Percentiles rank a stretch among this genome's conserved stretches.
phyloP scores from a whole-genome alignment of 192 early-diverging fungal species.

The Funneliformis geosporum region DNA sequence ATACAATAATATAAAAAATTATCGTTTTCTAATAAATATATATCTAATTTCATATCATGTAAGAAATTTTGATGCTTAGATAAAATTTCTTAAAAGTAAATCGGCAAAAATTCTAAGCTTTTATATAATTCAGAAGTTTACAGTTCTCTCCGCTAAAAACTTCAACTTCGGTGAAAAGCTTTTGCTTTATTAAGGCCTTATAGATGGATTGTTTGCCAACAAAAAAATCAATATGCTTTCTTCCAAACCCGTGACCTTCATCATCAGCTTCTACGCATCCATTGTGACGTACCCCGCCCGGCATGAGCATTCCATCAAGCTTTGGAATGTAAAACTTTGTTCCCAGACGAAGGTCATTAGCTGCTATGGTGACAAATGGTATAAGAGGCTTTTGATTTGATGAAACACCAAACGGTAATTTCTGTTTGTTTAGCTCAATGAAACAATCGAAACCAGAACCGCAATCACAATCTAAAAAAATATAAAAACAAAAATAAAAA shows the following conservation, averaged over 20 bases:
- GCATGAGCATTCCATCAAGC: conserved; percentile 36
- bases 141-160: not conserved
- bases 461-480: conserved; percentile 15
- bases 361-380: conserved; percentile 46
- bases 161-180: not conserved
- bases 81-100: too few relatives aligned
- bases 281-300: conserved; percentile 45
- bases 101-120: too few relatives aligned
- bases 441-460: conserved; percentile 18
- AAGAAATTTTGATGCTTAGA: too few relatives aligned
- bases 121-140: not conserved
- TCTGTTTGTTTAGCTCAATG: not conserved
- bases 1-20: too few relatives aligned
- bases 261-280: conserved; percentile 49
- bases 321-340: conserved; percentile 40
- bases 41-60: too few relatives aligned
- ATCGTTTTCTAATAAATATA: too few relatives aligned
- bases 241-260: conserved; percentile 36
- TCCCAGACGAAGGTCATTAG: conserved; percentile 42
- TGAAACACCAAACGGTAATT: not conserved
- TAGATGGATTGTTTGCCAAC: conserved; percentile 2
- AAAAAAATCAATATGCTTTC: conserved; percentile 40
- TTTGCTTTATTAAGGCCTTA: not conserved
- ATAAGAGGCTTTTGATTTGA: conserved; percentile 20
- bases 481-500: not conserved